Conservation (phyloP, 805 yeast species). For the Kockiozyma suomiensis region DNA sequence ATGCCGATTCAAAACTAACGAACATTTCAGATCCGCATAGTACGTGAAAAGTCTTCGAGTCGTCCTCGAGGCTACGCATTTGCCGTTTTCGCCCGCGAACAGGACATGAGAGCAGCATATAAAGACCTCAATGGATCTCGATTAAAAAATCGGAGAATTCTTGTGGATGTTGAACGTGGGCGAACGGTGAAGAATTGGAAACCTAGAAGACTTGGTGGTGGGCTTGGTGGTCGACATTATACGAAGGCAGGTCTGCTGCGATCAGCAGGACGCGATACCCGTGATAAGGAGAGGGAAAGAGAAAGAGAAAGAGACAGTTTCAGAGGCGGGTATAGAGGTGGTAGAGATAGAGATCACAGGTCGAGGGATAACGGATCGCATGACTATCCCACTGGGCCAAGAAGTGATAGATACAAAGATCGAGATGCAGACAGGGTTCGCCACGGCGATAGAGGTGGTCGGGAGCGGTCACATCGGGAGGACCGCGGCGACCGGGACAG, state of each 20-base stretch:
- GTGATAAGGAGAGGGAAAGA: slow-evolving; percentile 30
- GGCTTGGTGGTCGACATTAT: slow-evolving; percentile 83
- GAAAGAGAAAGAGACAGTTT: slow-evolving; percentile 21
- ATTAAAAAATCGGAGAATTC: slow-evolving; percentile 56
- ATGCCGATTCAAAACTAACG: not conserved
- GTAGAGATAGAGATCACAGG: slow-evolving; percentile 36
- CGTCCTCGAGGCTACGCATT: slow-evolving; percentile 84
- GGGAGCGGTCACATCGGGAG: not conserved
- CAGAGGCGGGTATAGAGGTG: slow-evolving; percentile 29
- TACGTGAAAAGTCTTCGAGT: slow-evolving; percentile 54
- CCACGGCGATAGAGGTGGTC: slow-evolving; percentile 30
- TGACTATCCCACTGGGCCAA: slow-evolving; percentile 31
- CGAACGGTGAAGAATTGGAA: slow-evolving; percentile 44
- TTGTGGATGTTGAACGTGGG: slow-evolving; percentile 47
- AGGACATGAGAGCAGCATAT: slow-evolving; percentile 63
- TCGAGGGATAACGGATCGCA: slow-evolving; percentile 24
- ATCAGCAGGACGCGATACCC: slow-evolving; percentile 9
- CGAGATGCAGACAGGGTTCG: too few species aligned
- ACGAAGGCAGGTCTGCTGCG: slow-evolving; percentile 42
- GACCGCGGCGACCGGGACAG: slow-evolving; percentile 17
- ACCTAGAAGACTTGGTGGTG: slow-evolving; percentile 72
- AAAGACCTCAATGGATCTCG: slow-evolving; percentile 57
- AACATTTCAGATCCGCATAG: slow-evolving; percentile 50
- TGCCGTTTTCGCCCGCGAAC: slow-evolving; percentile 63
- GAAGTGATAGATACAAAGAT: slow-evolving; percentile 27